phyloP scores from a whole-genome alignment of 176 grass and related monocot genomes.

The Avena sativa region DNA sequence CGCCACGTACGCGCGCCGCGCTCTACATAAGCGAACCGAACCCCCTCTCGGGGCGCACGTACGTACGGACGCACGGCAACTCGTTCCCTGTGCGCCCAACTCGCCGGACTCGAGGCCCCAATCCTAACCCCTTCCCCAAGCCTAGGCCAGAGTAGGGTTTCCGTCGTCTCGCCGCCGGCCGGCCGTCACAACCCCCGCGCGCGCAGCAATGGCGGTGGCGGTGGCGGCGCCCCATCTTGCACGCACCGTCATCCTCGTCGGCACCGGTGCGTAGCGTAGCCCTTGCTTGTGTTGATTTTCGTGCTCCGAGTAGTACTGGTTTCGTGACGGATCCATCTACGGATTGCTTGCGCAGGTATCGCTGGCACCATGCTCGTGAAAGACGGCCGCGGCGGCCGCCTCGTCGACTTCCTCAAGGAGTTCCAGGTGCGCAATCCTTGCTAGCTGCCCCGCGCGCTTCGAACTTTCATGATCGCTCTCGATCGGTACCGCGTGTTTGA shows the following conservation, averaged over 20 bases:
- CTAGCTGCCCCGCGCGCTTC: no score
- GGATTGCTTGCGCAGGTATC: slow-evolving; percentile 7
- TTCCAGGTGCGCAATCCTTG: slow-evolving; percentile 55
- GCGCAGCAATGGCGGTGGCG: slow-evolving; percentile 65
- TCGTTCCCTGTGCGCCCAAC: not conserved
- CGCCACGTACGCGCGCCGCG: not conserved
- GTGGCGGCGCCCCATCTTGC: slow-evolving; percentile 3
- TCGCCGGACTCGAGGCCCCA: not conserved
- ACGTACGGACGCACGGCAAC: not conserved
- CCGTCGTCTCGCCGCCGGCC: not conserved
- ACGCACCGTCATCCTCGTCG: slow-evolving; percentile 46
- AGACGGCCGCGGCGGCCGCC: slow-evolving; percentile 41
- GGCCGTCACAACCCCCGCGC: not conserved
- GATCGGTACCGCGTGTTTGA: not conserved
- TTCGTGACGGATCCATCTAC: not conserved
- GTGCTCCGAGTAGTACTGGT: not conserved
- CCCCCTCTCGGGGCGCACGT: not conserved
- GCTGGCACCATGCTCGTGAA: slow-evolving; percentile 46
- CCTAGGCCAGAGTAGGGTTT: slow-evolving; percentile 3
- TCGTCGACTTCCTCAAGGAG: slow-evolving; percentile 57
- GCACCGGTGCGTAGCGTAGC: slow-evolving; percentile 47
- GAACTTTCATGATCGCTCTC: not conserved
- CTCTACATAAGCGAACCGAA: slow-evolving; percentile 15
- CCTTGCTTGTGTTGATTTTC: not conserved
- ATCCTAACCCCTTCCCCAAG: slow-evolving; percentile 6